Conservation (phyloP, 2,329 filamentous ascomycete genomes). For the Curvularia lunata region DNA sequence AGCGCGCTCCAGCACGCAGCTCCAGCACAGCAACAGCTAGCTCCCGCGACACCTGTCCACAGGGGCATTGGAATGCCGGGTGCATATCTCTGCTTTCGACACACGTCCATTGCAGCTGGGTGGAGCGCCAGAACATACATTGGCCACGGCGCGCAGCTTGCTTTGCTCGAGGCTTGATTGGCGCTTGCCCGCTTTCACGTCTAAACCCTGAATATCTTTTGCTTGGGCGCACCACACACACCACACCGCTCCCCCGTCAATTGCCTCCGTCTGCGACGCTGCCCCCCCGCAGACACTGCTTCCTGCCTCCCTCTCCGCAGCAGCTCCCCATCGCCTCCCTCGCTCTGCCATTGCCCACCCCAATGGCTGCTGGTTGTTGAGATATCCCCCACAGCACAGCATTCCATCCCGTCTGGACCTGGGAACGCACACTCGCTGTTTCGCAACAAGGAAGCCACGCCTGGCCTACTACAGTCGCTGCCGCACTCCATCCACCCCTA, state of each 20-base stretch:
- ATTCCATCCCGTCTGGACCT: neutral
- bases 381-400: conserved; percentile 23
- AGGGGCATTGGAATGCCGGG: conserved; percentile 5
- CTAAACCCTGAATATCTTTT: conserved; percentile 34
- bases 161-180: conserved; percentile 14
- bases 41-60: conserved; percentile 32
- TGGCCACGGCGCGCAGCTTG: conserved; percentile 9
- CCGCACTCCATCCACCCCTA: neutral
- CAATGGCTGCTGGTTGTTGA: conserved; percentile 35
- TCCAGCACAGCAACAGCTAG: conserved; percentile 20
- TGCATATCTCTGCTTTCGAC: neutral
- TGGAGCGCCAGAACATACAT: neutral
- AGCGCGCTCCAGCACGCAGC: conserved; percentile 29
- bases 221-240: conserved; percentile 19
- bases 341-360: conserved; percentile 16
- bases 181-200: conserved; percentile 35
- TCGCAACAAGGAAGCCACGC: neutral
- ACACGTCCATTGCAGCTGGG: neutral
- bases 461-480: conserved; percentile 1
- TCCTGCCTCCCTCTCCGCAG: conserved; percentile 4
- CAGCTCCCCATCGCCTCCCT: conserved; percentile 18
- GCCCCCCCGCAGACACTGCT: conserved; percentile 24
- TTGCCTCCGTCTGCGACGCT: conserved; percentile 20
- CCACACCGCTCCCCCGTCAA: conserved; percentile 42
- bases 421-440: conserved; percentile 1